phyloP scores from a whole-genome alignment of 2,329 filamentous ascomycete genomes.

The Knoxdaviesia capensis region DNA sequence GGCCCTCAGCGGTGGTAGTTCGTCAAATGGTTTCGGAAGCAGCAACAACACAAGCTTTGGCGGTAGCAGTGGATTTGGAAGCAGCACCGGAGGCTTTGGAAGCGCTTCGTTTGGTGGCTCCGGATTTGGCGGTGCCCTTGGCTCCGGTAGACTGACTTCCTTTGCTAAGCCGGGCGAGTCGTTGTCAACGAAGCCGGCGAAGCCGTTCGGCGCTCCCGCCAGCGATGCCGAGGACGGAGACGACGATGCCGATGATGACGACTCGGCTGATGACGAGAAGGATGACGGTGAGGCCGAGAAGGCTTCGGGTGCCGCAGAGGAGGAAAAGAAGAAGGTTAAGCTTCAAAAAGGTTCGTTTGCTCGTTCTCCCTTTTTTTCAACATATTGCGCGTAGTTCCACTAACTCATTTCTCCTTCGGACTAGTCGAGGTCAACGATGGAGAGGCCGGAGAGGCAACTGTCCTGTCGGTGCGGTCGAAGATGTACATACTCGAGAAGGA shows the following conservation, averaged over 20 bases:
- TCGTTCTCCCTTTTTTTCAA: neutral
- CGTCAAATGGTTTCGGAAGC: slow-evolving; percentile 10
- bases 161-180: slow-evolving; percentile 44
- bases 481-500: slow-evolving; percentile 60
- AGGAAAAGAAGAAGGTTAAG: slow-evolving; percentile 44
- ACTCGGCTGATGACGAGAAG: slow-evolving; percentile 19
- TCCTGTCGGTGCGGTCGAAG: slow-evolving; percentile 61
- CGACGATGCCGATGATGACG: slow-evolving; percentile 17
- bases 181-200: slow-evolving; percentile 39
- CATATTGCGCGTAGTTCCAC: slow-evolving; percentile 4
- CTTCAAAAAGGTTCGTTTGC: slow-evolving; percentile 45
- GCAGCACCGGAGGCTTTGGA: too few species aligned
- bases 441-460: slow-evolving; percentile 61
- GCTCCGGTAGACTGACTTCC: slow-evolving; percentile 11
- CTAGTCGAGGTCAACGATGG: slow-evolving; percentile 60
- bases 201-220: slow-evolving; percentile 59
- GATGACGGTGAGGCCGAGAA: slow-evolving; percentile 32
- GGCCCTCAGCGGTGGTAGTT: slow-evolving; percentile 9
- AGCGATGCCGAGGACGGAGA: slow-evolving; percentile 35
- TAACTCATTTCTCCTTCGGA: slow-evolving; percentile 8
- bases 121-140: slow-evolving; percentile 12
- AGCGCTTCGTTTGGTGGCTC: too few species aligned
- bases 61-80: slow-evolving; percentile 15
- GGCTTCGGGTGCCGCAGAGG: slow-evolving; percentile 17
- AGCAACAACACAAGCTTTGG: slow-evolving; percentile 38